Evolutionary conservation across 148 eudicot genomes (phyloP).

Genomic region (Diospyros lotus): DNA sequence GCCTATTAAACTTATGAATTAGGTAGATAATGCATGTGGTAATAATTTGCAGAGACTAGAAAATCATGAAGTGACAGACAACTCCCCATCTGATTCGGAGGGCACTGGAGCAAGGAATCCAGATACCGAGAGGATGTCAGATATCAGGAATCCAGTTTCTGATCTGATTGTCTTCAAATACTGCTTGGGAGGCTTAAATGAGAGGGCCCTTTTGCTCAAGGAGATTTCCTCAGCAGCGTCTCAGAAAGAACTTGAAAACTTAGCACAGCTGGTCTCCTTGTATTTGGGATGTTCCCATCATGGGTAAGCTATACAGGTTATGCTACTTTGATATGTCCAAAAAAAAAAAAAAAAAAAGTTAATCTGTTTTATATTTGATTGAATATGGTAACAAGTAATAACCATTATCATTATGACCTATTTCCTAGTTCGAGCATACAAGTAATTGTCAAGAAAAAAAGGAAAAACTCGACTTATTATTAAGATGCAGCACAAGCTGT

Average conservation of each 20-base stretch:
- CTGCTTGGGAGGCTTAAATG: slow-evolving; percentile 79
- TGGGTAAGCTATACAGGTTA: slow-evolving; percentile 43
- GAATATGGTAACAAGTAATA: not conserved
- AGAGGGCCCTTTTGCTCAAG: slow-evolving; percentile 70
- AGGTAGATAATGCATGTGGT: slow-evolving; percentile 34
- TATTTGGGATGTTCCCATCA: slow-evolving; percentile 88
- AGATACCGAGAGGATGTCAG: slow-evolving; percentile 29
- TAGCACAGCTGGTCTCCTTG: slow-evolving; percentile 70
- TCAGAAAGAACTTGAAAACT: slow-evolving; percentile 46
- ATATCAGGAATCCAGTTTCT: slow-evolving; percentile 41
- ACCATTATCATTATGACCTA: not conserved
- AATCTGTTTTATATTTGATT: not conserved
- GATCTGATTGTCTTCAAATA: slow-evolving; percentile 75
- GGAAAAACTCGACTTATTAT: too few species aligned
- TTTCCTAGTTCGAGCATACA: not conserved
- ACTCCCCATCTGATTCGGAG: slow-evolving; percentile 62
- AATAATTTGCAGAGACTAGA: slow-evolving; percentile 45
- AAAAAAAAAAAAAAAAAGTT: not conserved
- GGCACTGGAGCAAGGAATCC: slow-evolving; percentile 52
- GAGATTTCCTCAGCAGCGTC: slow-evolving; percentile 52
- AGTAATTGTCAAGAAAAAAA: too few species aligned
- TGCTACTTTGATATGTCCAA: not conserved
- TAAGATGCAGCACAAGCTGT: too few species aligned
- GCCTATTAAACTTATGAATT: slow-evolving; percentile 11
- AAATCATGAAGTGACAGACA: slow-evolving; percentile 39